A percentile compares a stretch with the other conserved stretches of the same genome.
Conservation (phyloP, 1,284 basidiomycete species). For the Sanguinoderma infundibulare region DNA sequence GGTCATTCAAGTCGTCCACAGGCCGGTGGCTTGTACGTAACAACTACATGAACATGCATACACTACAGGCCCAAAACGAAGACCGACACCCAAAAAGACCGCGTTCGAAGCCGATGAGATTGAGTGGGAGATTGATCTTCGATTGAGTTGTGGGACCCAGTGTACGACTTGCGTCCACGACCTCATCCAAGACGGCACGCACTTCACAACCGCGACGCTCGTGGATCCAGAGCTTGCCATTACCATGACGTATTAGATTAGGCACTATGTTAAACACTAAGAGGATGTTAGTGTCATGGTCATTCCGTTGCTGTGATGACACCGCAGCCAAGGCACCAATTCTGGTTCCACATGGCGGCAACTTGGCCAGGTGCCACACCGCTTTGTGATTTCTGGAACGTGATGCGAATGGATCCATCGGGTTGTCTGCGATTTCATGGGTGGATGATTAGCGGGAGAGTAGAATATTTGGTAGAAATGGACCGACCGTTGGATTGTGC, state of each 20-base stretch:
- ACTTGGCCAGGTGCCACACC: constrained; percentile 85
- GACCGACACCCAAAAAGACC: constrained; percentile 14
- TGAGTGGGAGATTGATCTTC: constrained; percentile 24
- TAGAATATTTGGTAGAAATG: neutral
- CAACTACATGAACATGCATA: constrained; percentile 24
- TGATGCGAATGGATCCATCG: constrained; percentile 41
- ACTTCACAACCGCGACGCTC: neutral
- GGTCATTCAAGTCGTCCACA: constrained; percentile 9
- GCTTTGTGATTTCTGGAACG: constrained; percentile 63
- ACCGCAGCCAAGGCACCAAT: constrained; percentile 88
- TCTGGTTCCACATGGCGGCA: constrained; percentile 72
- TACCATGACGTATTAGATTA: neutral
- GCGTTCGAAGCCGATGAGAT: constrained; percentile 18
- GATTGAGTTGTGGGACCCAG: constrained; percentile 29
- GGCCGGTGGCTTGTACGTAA: constrained; percentile 23
- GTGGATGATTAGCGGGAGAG: neutral
- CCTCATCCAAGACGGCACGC: neutral
- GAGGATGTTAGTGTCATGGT: neutral
- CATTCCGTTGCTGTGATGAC: constrained; percentile 47
- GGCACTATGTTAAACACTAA: neutral
- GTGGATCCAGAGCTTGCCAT: neutral
- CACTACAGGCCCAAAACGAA: constrained; percentile 17
- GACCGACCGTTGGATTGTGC: constrained; percentile 43
- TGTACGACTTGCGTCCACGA: constrained; percentile 6
- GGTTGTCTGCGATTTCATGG: neutral